Evolutionary conservation across 768 basidiomycete genomes (phyloP), one percentile per base, ranked within the genome.

Genomic region (Agaricus sinodeliciosus): DNA sequence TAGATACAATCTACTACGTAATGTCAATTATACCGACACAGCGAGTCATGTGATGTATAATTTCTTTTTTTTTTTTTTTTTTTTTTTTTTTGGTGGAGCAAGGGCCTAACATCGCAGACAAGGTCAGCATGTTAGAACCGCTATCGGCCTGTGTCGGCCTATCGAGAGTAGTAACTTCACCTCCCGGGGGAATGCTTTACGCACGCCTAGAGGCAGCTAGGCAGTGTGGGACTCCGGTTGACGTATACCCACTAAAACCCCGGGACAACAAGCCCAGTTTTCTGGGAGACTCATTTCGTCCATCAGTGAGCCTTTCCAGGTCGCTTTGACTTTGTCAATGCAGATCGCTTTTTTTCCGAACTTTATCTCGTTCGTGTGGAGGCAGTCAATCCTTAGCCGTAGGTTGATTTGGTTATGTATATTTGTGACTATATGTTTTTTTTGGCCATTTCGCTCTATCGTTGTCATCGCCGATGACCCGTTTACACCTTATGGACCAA

Each of bases 231-330:
- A 34, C 25, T 27, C 25, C 25, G 9, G 27, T 46, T 46, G 18
- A 3, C 42, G 19, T 43, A 46, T 48, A 48, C 47, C 47, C 47
- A 48, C 47, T 48, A 48, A 48, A 48, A 48, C 35, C 47, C 47
- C 47, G 26, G 16, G 9, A 9, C 13, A 25, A 13, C 3, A 16
- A 3, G 35, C 13, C 35, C 35, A 48, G 26, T 35, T 18, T 19
- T 18, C 19, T 3, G 18, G 31, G 16, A 19, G 19, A 3, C 8
- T 1, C 2, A 19, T 19, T 19, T 48, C 35, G 25, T 48, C 35
- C 16, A 1, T 4, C 1, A 37, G 16, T 5, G 7, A 2, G 15
- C 34, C 47, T 9, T 18, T 48, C 35, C 35, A 37, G 2, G 45
- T 46, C 9, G 25, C 19, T 27, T 8, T 15, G 2, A 48, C 47